phyloP scores from a whole-genome alignment of 2,329 filamentous ascomycete species.

The Ophiostoma pallidulum region DNA sequence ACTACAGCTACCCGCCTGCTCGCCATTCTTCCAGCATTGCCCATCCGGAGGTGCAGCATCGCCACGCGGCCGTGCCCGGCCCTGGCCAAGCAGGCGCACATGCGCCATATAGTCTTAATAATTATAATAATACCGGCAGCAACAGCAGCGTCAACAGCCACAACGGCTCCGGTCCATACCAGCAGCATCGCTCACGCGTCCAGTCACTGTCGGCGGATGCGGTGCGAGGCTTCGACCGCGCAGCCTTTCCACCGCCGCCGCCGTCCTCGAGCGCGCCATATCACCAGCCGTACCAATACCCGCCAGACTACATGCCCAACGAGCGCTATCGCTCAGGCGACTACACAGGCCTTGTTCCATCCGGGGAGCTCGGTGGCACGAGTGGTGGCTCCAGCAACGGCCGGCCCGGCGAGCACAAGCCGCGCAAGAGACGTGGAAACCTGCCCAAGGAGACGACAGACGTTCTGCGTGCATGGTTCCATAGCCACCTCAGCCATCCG shows the following conservation, averaged over 20 bases:
- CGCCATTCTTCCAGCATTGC: background rate
- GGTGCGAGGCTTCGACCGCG: background rate
- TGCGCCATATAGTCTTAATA: no score
- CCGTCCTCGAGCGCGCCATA: background rate
- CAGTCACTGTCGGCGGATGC: slow-evolving; percentile 3
- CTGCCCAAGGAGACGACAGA: slow-evolving; percentile 85
- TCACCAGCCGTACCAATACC: background rate
- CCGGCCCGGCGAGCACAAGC: slow-evolving; percentile 37
- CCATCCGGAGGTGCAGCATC: background rate
- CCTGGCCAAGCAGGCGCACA: background rate
- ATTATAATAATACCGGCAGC: no score
- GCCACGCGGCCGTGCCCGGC: background rate
- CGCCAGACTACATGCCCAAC: no score
- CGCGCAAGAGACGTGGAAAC: slow-evolving; percentile 65
- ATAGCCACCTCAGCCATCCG: slow-evolving; percentile 66
- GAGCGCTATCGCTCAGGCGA: slow-evolving; percentile 24
- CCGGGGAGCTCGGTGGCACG: background rate
- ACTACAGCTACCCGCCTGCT: background rate
- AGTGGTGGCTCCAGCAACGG: slow-evolving; percentile 18
- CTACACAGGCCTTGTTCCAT: slow-evolving; percentile 15
- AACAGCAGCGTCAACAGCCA: no score
- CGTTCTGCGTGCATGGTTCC: slow-evolving; percentile 70
- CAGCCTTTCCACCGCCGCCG: background rate
- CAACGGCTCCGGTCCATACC: background rate
- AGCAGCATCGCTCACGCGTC: slow-evolving; percentile 5